phyloP scores from a whole-genome alignment of 768 basidiomycete genomes.

The Amanita jacksonii region DNA sequence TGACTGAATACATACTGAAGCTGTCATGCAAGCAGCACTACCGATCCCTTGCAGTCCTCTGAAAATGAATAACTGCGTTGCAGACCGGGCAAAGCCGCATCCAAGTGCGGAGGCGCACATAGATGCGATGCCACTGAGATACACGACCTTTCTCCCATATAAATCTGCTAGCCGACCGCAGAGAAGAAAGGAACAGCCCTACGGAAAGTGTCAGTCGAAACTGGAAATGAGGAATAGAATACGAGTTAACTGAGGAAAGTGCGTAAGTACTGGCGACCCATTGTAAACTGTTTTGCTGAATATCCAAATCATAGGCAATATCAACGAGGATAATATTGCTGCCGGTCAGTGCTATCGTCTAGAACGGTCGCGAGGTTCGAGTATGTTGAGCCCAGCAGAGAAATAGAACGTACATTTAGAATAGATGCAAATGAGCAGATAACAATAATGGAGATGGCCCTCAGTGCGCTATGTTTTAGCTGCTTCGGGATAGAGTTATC shows the following conservation, averaged over 20 bases:
- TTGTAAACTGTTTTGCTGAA: neutral
- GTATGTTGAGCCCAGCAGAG: no score
- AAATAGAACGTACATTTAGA: no score
- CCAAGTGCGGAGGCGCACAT: slow-evolving; percentile 51
- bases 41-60: slow-evolving; percentile 76
- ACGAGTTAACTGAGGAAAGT: neutral
- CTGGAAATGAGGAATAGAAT: slow-evolving; percentile 28
- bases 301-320: neutral
- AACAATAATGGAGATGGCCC: no score
- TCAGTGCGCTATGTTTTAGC: no score
- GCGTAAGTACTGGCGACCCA: neutral
- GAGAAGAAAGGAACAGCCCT: slow-evolving; percentile 1
- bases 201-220: neutral
- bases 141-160: slow-evolving; percentile 64
- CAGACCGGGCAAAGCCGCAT: slow-evolving; percentile 52
- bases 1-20: slow-evolving; percentile 51
- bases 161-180: slow-evolving; percentile 67
- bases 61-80: slow-evolving; percentile 30
- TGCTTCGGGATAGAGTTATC: no score
- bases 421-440: no score
- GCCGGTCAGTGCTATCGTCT: neutral
- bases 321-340: neutral
- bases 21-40: slow-evolving; percentile 64
- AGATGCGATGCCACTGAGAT: slow-evolving; percentile 47
- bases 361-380: no score